Conservation (phyloP, 2,329 filamentous ascomycete genomes). For the Aureobasidium sp. region DNA sequence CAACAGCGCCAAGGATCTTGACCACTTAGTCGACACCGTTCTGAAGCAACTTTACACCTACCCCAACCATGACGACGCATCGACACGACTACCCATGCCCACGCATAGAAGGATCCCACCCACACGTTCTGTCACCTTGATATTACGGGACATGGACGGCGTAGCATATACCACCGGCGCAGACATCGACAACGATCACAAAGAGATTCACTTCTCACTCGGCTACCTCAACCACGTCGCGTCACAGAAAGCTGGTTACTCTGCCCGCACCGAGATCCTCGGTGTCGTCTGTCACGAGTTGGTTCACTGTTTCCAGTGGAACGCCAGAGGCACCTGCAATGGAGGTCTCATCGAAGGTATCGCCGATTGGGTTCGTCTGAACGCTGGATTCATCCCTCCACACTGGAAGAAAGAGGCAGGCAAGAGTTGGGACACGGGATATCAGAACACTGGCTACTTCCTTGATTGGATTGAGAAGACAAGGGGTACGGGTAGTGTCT, state of each 20-base stretch:
- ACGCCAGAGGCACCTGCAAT: constrained; percentile 47
- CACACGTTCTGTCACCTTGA: constrained; percentile 79
- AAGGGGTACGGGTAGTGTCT: constrained; percentile 43
- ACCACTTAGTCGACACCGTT: constrained; percentile 57
- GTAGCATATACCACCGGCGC: constrained; percentile 82
- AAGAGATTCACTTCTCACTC: constrained; percentile 84
- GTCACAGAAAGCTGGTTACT: constrained; percentile 18
- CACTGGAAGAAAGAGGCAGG: constrained; percentile 64
- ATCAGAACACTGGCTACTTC: constrained; percentile 88
- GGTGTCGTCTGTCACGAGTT: constrained; percentile 89
- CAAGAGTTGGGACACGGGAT: constrained; percentile 73
- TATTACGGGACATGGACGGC: constrained; percentile 70
- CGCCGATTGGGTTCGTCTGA: constrained; percentile 84
- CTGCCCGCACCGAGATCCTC: constrained; percentile 55
- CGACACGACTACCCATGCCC: neutral
- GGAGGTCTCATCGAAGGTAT: constrained; percentile 83
- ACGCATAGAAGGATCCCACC: constrained; percentile 37
- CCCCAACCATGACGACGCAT: constrained; percentile 12
- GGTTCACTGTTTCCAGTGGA: constrained; percentile 89
- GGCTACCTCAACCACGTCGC: constrained; percentile 52
- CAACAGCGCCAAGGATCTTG: constrained; percentile 54
- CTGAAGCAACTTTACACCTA: constrained; percentile 62
- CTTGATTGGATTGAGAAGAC: constrained; percentile 71
- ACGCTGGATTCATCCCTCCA: constrained; percentile 62
- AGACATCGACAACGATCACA: constrained; percentile 75